Evolutionary conservation across 305 asterid species (phyloP).

Genomic region (Solanum aculeatissimum): DNA sequence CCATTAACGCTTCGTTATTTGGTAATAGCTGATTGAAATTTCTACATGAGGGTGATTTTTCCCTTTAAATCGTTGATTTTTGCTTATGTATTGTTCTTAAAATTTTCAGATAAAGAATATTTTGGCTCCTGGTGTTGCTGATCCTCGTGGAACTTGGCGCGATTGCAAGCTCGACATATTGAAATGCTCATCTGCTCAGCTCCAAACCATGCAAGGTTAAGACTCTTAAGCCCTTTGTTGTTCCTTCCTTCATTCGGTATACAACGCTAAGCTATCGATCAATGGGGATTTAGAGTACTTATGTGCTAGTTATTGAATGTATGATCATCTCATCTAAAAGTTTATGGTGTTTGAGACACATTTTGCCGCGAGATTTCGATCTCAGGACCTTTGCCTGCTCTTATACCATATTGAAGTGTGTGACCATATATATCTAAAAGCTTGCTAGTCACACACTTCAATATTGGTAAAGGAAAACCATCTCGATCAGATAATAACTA

Average conservation of each 20-base stretch:
- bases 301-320: background rate
- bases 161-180: constrained; percentile 40
- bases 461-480: background rate
- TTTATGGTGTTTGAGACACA: background rate
- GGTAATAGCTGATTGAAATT: background rate
- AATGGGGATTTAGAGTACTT: background rate
- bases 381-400: background rate
- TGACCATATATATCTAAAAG: background rate
- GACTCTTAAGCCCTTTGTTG: background rate
- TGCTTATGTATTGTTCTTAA: background rate
- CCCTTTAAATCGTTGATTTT: background rate
- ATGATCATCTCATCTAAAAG: background rate
- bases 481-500: too few relatives aligned
- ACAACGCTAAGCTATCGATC: background rate
- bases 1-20: background rate
- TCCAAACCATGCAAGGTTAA: constrained; percentile 46
- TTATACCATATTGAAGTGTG: background rate
- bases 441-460: background rate
- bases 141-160: constrained; percentile 55
- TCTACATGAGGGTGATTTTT: background rate
- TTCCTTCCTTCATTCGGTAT: background rate
- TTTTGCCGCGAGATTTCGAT: background rate
- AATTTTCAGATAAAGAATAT: constrained; percentile 34
- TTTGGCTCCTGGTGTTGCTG: constrained; percentile 55
- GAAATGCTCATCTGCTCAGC: constrained; percentile 44